Evolutionary conservation across 2,329 filamentous ascomycete species (phyloP).

Genomic region (Penicillium decumbens): DNA sequence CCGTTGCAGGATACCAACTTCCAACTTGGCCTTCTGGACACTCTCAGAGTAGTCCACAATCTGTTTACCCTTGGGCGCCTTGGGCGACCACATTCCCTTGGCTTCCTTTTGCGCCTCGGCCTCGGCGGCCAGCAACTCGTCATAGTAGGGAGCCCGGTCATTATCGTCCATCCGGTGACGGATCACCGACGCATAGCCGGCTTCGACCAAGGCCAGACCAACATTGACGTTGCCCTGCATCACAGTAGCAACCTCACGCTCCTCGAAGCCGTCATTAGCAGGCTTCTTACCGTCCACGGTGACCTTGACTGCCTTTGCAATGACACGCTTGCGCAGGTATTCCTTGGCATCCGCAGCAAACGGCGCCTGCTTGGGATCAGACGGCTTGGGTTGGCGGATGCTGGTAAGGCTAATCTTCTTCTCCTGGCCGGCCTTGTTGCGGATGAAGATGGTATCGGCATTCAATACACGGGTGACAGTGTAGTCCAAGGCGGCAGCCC

Average conservation of each 20-base stretch:
- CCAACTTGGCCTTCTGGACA: conserved; percentile 91
- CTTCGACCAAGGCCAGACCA: conserved; percentile 78
- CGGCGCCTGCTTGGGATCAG: conserved; percentile 78
- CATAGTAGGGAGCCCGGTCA: conserved; percentile 89
- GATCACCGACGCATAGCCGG: conserved; percentile 89
- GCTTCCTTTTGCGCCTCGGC: conserved; percentile 70
- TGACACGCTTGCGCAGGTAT: conserved; percentile 85
- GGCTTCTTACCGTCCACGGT: conserved; percentile 86
- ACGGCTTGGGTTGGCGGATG: conserved; percentile 83
- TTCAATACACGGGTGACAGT: conserved; percentile 79
- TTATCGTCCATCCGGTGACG: conserved; percentile 92
- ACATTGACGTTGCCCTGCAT: conserved; percentile 81
- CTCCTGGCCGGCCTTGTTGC: conserved; percentile 77
- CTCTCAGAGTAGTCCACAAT: conserved; percentile 89
- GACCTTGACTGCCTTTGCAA: conserved; percentile 91
- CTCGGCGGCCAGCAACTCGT: conserved; percentile 51
- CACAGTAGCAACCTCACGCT: conserved; percentile 88
- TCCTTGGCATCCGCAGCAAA: conserved; percentile 95
- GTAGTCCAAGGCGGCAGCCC: conserved; percentile 64
- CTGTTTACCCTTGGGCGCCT: conserved; percentile 74
- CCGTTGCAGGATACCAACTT: conserved; percentile 77
- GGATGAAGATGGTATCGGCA: conserved; percentile 82
- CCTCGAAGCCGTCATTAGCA: conserved; percentile 84
- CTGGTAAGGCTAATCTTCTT: conserved; percentile 91
- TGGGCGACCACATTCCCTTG: conserved; percentile 93